Conservation (phyloP, 139 green algal genomes). For the Chlamydomonas asymmetrica region DNA sequence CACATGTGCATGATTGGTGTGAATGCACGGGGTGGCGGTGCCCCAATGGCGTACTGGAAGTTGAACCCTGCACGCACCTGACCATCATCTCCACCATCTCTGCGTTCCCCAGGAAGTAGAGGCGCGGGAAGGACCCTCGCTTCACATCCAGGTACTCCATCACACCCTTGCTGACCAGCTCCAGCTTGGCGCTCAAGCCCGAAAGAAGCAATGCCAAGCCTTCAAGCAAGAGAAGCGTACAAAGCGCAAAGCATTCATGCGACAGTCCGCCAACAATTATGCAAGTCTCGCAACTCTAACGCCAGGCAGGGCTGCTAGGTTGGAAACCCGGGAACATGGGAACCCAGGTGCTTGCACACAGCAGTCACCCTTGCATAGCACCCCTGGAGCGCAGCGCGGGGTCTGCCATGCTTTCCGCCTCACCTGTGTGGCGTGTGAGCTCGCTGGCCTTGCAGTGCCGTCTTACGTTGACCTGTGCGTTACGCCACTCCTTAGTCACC, state of each 20-base stretch:
- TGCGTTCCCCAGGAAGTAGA: slow-evolving; percentile 80
- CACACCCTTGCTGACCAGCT: slow-evolving; percentile 50
- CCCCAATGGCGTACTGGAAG: background rate
- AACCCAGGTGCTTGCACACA: too few species aligned
- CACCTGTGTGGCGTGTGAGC: slow-evolving; percentile 29
- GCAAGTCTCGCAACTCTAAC: too few species aligned
- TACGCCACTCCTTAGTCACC: slow-evolving; percentile 33
- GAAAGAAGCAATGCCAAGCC: slow-evolving; percentile 5
- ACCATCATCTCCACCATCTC: slow-evolving; percentile 57
- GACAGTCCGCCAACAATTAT: too few species aligned
- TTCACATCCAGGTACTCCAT: slow-evolving; percentile 79
- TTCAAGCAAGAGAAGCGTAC: too few species aligned
- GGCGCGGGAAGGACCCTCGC: slow-evolving; percentile 69
- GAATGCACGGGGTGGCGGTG: background rate
- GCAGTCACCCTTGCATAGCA: too few species aligned
- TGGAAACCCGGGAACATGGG: too few species aligned
- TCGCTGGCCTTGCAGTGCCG: slow-evolving; percentile 32
- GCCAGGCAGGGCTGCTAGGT: too few species aligned
- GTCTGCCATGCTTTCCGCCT: too few species aligned
- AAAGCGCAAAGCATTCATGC: too few species aligned
- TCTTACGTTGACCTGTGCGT: background rate
- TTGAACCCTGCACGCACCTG: slow-evolving; percentile 14
- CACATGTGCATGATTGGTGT: too few species aligned
- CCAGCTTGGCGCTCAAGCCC: slow-evolving; percentile 22
- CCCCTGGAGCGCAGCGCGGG: too few species aligned